Percentiles rank a stretch among this genome's conserved stretches.
Evolutionary conservation across 306 rosid species (phyloP).

Genomic region (Vigna radiata): DNA sequence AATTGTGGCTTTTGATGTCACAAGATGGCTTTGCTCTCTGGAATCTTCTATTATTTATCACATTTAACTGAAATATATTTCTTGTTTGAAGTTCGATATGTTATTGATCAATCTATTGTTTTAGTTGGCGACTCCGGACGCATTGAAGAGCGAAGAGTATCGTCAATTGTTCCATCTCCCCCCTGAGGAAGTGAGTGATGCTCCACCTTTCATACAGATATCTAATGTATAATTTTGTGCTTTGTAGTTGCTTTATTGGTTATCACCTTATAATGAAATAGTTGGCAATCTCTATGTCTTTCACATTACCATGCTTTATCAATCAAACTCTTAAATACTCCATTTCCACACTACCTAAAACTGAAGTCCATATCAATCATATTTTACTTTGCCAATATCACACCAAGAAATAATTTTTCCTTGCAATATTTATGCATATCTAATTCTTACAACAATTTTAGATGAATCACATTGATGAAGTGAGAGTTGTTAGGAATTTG

Average conservation of each 20-base stretch:
- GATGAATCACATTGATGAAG: too few species aligned
- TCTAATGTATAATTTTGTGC: constrained; percentile 8
- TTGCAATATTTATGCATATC: too few species aligned
- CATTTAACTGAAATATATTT: constrained; percentile 20
- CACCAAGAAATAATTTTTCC: too few species aligned
- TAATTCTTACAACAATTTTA: too few species aligned
- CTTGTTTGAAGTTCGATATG: constrained; percentile 8
- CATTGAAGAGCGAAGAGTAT: constrained; percentile 88
- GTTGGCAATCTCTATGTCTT: constrained; percentile 32
- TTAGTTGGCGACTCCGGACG: constrained; percentile 54
- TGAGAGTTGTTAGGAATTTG: neutral
- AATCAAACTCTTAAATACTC: neutral
- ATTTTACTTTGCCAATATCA: too few species aligned
- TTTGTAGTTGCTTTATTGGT: constrained; percentile 24
- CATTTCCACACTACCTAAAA: neutral
- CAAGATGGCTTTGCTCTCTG: neutral
- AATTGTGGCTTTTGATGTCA: constrained; percentile 26
- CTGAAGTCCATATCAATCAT: neutral
- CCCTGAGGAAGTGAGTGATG: constrained; percentile 77
- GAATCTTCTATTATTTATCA: neutral
- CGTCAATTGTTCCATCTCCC: constrained; percentile 96
- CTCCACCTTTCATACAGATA: constrained; percentile 22
- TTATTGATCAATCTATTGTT: neutral
- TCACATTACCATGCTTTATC: constrained; percentile 15
- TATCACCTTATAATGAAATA: constrained; percentile 13